Base-by-base conservation (phyloP, 768 basidiomycete species). In the Gloeopeniophorella convolvens region DNA sequence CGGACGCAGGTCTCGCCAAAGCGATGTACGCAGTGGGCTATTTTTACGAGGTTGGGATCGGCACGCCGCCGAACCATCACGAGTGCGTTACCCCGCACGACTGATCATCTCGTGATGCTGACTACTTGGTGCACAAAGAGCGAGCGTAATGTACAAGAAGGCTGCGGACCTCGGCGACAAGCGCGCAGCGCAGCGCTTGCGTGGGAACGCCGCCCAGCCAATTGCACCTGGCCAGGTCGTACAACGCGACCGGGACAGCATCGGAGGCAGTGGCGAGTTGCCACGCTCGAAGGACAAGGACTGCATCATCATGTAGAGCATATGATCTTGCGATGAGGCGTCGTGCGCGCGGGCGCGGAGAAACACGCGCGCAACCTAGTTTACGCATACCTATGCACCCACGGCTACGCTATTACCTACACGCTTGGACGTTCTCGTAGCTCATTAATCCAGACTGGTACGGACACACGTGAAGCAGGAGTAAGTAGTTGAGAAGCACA, bases 11-110 rank as follows among this genome's bases (percentile, higher is more conserved):
- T 1, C 75, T 99, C 12, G 78, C 82, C 4, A 99, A 99, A 66
- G 96, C 96, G 10, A 89, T 96, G 82, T 99, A 99, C 59, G 96
- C 94, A 18, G 85, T 94, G 1, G 96, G 96, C 2, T 99, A 99
- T 72, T 99, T 99, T 66, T 77, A 85, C 56, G 95, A 99, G 70
- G 91, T 95, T 39, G 95, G 94, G 32, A 90, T 93, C 52, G 90
- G 90, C 34, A 89, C 86, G 35, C 62, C 75, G 43, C 72, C 79
- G 23, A 81, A 80, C 68, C 70, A 76, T 60, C 67, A 72, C 43
- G 84, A 90, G 80, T 89, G 62, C 58, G 83, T 75, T 39, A 24
- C 15, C 10, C 40, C 12, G 24, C 46, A 43, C 36, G 20, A 13
- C 0, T 20, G 13, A 24, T 10, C 12, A 31, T 13, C 23, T 28